These are phyloP conservation scores for Allodekkera sacchari DNA, from an alignment of 805 yeast species.

Conservation along the genomic window DNA sequence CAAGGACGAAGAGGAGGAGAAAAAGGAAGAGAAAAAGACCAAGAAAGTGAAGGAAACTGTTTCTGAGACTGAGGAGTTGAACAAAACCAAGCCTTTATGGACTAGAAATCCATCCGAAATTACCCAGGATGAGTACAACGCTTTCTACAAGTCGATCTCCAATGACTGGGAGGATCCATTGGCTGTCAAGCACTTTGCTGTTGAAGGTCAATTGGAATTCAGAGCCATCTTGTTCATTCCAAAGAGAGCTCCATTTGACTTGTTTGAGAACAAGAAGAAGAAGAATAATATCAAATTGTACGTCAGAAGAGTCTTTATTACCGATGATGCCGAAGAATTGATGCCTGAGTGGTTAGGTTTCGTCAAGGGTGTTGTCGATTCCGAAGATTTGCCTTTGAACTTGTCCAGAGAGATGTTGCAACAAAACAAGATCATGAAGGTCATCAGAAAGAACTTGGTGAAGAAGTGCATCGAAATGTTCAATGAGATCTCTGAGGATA, in stretches of 20 bases:
- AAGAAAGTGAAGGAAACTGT: slow-evolving; percentile 90
- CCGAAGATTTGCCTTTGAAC: slow-evolving; percentile 99
- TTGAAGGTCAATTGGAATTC: slow-evolving; percentile 99
- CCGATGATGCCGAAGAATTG: slow-evolving; percentile 98
- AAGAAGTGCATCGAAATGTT: slow-evolving; percentile 97
- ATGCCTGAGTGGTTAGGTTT: slow-evolving; percentile 98
- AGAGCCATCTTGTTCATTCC: slow-evolving; percentile 96
- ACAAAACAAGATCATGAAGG: slow-evolving; percentile 99
- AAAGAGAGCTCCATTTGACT: slow-evolving; percentile 98
- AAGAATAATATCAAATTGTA: slow-evolving; percentile 96
- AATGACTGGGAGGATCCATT: slow-evolving; percentile 99
- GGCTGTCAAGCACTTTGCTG: slow-evolving; percentile 98
- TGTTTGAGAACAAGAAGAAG: slow-evolving; percentile 98
- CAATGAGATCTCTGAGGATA: slow-evolving; percentile 98
- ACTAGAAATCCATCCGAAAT: slow-evolving; percentile 98
- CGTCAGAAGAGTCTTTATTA: slow-evolving; percentile 98
- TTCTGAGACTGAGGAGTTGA: slow-evolving; percentile 94
- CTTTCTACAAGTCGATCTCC: slow-evolving; percentile 98
- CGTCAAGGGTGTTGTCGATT: slow-evolving; percentile 98
- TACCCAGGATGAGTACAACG: slow-evolving; percentile 96
- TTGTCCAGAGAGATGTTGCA: slow-evolving; percentile 99
- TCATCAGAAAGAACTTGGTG: slow-evolving; percentile 97
- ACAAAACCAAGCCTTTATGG: slow-evolving; percentile 99
- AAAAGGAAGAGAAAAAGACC: slow-evolving; percentile 64
- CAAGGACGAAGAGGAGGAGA: slow-evolving; percentile 80